Base-by-base conservation (phyloP, 192 early-diverging fungal species). In the Backusella australiensis region DNA sequence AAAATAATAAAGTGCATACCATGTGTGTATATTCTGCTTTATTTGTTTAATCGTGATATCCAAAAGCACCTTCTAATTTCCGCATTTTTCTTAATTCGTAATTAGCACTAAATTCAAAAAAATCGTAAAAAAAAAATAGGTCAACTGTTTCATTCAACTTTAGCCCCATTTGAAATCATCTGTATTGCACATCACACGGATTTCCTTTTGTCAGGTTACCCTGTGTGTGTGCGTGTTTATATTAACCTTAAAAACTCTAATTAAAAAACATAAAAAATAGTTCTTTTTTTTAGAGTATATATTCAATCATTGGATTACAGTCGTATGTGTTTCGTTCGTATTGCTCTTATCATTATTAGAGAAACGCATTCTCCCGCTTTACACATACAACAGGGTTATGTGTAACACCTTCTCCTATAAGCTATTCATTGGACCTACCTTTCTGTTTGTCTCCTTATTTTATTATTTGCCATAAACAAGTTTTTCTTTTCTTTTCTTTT, bases 31-130 rank as follows among this genome's bases (percentile, higher is more conserved):
- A 44, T 4, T 7, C 17, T 21, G 19, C 14, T 68, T 36, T 68
- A 15, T 36, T 68, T 68, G 19, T 68, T 68, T 68, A 36, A 44
- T 44, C 15, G 15, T 44, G 14, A 44, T 44, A 44, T 44, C 38
- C 38, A 39, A 39, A 39, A 39, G 38, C 38, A 32, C 6, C 38
- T 15, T 29, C 17, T 7, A 69, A 11, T 38, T 38, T 69, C 15
- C n/a, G 67, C 67, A 69, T 69, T 69, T 69, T 69, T 69, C 67
- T 36, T 36, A 69, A 39, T 69, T 69, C 17, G 67, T 39, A 19
- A 36, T 35, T 38, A 36, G 35, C 67, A 34, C 9, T 39, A 38
- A 38, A 38, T 67, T 2, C 15, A 34, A 14, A 36, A 36, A 69
- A 69, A 36, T 35, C 67, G 67, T 69, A 69, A 68, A 69, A 38